Base-by-base conservation (phyloP, 768 basidiomycete species). In the Russula brevipes region DNA sequence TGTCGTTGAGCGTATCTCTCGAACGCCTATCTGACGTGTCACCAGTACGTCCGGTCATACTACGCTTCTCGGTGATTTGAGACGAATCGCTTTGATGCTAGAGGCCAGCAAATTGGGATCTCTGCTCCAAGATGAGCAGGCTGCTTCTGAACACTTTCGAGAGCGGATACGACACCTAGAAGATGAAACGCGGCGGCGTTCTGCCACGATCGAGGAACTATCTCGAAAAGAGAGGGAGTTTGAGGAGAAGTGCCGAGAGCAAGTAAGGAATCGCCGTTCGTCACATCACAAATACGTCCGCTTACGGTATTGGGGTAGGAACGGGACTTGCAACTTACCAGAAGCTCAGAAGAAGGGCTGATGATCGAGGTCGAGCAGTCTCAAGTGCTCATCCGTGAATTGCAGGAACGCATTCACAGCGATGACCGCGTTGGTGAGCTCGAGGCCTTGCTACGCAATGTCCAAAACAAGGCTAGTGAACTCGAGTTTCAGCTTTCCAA, bases 401-500 rank as follows among this genome's bases (percentile, higher is more conserved):
- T 94, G 38, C 85, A 89, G 69, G 91, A 92, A 64, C 88, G 90
- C 66, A 86, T 94, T 24, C 85, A 92, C 72, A 86, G 82, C 63
- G 91, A 94, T 70, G 89, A 93, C 73, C 85, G 88, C 46, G 85
- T 85, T 16, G 91, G 91, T 66, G 80, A 80, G 47, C 74, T 92
- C 31, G 90, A 92, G 71, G 75, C 76, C 50, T 87, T 87, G 8
- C 75, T 94, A 52, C 86, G 86, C 70, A 85, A 91, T 69, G 86
- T 86, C 31, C 89, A 91, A 69, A 85, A 93, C 69, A 86, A 87
- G 59, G 87, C 87, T 5, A 90, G 89, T 63, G 89, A 91, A 70
- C 80, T 93, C 9, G 91, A 92, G 69, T 88, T 91, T 69, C 89
- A 89, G 70, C 76, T 94, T 19, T 85, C 86, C 12, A 90, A 88